Evolutionary conservation across 164 flowering plant species (phyloP), one percentile per base, ranked within the genome.

Genomic region (Aristolochia californica): DNA sequence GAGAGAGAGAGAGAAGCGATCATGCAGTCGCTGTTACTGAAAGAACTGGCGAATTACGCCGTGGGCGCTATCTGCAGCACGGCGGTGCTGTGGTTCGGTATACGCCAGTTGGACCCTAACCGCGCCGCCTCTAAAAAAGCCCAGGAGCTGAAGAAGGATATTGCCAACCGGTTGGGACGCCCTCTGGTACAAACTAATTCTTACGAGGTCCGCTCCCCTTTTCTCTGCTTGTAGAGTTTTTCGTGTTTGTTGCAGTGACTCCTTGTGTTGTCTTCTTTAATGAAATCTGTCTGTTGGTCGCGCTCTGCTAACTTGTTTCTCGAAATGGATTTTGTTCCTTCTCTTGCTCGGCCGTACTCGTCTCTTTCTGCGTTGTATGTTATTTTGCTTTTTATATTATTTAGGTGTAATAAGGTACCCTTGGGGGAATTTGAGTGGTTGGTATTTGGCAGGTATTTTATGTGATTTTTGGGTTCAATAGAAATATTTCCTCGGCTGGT

Each of bases 1-100:
- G 40, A 34, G 40, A 34, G 40, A 34, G 40, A 34, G 40, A 34
- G 40, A 7, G 40, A n/a, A 34, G 40, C 7, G 40, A 8, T 34
- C 7, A 8, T 9, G 40, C 40, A 34, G 40, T 5, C 75, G n/a
- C 74, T 66, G 60, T 73, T 89, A 44, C 17, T 93, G 57, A 84
- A 87, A 44, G 85, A 87, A 38, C 68, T 93, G 74, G 48, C 83
- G 2, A 61, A 83, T 60, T 84, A 83, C 70, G 97, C 95, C 1
- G 96, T 93, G 8, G 86, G 97, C 64, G 97, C 99, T 0, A 96
- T 97, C 10, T 58, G 90, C 15, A 90, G 99, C 48, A 81, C 83
- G 52, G 57, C 88, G 68, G 93, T 94, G 1, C 56, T 88, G 57
- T 81, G 81, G 62, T 88, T 67, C 1, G 97, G 96, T 16, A 83